Evolutionary conservation across 495 filamentous ascomycete species (phyloP), one percentile per base, ranked within the genome.

Genomic region (Xylaria grammica): DNA sequence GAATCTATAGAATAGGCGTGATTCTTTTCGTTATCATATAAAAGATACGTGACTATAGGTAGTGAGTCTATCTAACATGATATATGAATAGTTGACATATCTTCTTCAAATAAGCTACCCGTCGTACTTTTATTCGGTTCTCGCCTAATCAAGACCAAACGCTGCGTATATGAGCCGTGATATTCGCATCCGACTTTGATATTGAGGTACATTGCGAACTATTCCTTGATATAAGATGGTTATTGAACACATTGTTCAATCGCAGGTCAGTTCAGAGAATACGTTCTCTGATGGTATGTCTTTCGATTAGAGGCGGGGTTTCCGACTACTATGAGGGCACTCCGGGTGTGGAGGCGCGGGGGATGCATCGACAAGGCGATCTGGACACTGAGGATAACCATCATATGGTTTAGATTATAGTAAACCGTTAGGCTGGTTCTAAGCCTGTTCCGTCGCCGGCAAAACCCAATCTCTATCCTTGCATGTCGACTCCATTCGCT

Each of bases 401-500:
- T 6, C 26, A 24, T 11, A 22, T 22, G 11, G 20, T 59, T 46
- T 10, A 15, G 15, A 46, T 59, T 46, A 27, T 59, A 34, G 36
- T 24, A 45, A 2, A 3, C 20, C 29, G 15, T 15, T 40, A 36
- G 5, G 22, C 19, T 29, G 24, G 15, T 44, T 26, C 2, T 10
- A 32, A 13, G 24, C 11, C 24, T 17, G n/a, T 29, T 17, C 27
- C 34, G 42, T 44, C 29, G 27, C n/a, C 6, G 72, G 69, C 20
- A 72, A 54, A 15, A 72, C 51, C 72, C 72, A 74, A 44, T 59
- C 62, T 22, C 62, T 54, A 30, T 50, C 30, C 3, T 58, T 24
- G 38, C 72, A 74, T 29, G 26, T 13, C 7, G 60, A 62, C 17
- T 74, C 72, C 69, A 74, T 65, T 3, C 58, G 63, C n/a, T 66